A percentile compares a stretch with the other conserved stretches of the same genome.
These are phyloP conservation scores for Aspergillus cejpii DNA, from an alignment of 2,329 filamentous ascomycete genomes.

Conservation along the genomic window DNA sequence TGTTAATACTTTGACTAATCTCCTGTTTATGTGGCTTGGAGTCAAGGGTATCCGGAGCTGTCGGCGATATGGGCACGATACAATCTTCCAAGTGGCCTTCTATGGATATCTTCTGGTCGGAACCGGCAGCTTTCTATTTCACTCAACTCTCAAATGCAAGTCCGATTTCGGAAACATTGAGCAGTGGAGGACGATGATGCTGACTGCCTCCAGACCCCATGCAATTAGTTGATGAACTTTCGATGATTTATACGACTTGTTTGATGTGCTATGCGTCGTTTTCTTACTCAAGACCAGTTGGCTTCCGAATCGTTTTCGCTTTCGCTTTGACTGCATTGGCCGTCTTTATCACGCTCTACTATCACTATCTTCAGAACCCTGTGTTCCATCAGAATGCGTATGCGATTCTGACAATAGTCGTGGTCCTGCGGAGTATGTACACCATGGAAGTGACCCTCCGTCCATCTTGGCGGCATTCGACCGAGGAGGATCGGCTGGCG, in stretches of 20 bases:
- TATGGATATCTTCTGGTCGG: conserved; percentile 57
- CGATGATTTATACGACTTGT: conserved; percentile 66
- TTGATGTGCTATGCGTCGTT: conserved; percentile 69
- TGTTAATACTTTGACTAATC: conserved; percentile 74
- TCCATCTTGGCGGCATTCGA: conserved; percentile 49
- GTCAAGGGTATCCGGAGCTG: conserved; percentile 69
- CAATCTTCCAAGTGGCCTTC: conserved; percentile 65
- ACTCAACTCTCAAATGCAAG: conserved; percentile 57
- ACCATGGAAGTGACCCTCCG: conserved; percentile 65
- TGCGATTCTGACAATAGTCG: conserved; percentile 61
- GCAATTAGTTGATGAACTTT: conserved; percentile 64
- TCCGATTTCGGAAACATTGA: conserved; percentile 4
- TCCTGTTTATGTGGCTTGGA: conserved; percentile 73
- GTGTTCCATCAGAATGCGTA: conserved; percentile 78
- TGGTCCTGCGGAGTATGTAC: conserved; percentile 67
- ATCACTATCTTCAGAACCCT: conserved; percentile 75
- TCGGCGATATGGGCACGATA: conserved; percentile 63
- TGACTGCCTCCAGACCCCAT: conserved; percentile 52
- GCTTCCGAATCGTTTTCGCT: conserved; percentile 51
- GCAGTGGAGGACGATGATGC: conserved; percentile 1
- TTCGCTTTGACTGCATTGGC: conserved; percentile 51
- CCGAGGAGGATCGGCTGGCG: conserved; percentile 41
- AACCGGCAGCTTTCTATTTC: conserved; percentile 57
- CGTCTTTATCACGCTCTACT: conserved; percentile 69
- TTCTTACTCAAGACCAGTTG: conserved; percentile 55